A percentile compares a stretch with the other conserved stretches of the same genome.
phyloP scores from a whole-genome alignment of 768 basidiomycete species.

The Lactifluus pinguis region DNA sequence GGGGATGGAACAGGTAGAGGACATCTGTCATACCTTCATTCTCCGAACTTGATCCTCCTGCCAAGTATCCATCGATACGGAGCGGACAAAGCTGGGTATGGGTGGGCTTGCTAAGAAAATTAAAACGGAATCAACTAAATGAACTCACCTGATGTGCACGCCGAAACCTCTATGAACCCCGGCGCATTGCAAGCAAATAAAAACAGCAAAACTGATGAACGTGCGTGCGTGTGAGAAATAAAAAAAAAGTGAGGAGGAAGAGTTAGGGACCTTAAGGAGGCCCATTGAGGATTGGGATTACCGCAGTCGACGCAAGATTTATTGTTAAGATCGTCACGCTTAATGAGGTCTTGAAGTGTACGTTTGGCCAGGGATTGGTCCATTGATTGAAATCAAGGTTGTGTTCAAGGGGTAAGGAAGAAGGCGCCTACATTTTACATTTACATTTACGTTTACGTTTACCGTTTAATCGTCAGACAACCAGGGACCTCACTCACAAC shows the following conservation, averaged over 20 bases:
- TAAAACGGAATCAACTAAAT: neutral
- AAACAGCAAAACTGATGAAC: slow-evolving; percentile 61
- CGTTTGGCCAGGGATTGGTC: slow-evolving; percentile 64
- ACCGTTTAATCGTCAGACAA: neutral
- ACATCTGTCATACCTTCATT: slow-evolving; percentile 61
- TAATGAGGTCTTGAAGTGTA: slow-evolving; percentile 65
- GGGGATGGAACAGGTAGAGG: neutral
- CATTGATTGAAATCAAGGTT: slow-evolving; percentile 20
- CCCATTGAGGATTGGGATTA: slow-evolving; percentile 95
- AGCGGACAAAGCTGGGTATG: slow-evolving; percentile 68
- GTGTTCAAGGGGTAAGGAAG: neutral
- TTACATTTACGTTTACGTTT: neutral
- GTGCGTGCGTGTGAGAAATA: neutral
- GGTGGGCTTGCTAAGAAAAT: slow-evolving; percentile 16
- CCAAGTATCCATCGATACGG: slow-evolving; percentile 97
- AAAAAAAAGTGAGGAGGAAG: neutral
- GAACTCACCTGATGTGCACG: slow-evolving; percentile 74
- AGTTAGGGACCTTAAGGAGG: slow-evolving; percentile 53
- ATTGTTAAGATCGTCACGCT: slow-evolving; percentile 64
- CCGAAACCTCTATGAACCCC: slow-evolving; percentile 85
- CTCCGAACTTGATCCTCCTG: slow-evolving; percentile 77
- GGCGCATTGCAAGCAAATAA: slow-evolving; percentile 86
- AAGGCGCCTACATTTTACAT: neutral
- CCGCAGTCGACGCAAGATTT: slow-evolving; percentile 73
- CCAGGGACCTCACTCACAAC: too few species aligned